Conservation (phyloP, 768 basidiomycete species). For the Suillus hirtellus region DNA sequence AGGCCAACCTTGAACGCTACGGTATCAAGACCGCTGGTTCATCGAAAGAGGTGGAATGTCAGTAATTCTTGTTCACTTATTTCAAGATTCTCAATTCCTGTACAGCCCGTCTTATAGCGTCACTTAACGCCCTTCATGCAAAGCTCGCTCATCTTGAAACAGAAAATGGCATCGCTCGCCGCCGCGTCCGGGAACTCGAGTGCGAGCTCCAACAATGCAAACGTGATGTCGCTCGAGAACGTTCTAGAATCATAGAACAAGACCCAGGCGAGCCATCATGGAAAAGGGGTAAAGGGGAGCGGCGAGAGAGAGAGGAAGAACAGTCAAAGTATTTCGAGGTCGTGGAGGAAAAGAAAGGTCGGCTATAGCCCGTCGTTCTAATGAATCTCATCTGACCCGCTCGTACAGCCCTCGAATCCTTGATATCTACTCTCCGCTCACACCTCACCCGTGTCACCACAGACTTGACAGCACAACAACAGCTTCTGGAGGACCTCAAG, state of each 20-base stretch:
- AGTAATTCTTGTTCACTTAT: conserved; percentile 14
- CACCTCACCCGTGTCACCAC: conserved; percentile 78
- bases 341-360: conserved; percentile 90
- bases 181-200: conserved; percentile 86
- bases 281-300: conserved; percentile 30
- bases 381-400: conserved; percentile 14
- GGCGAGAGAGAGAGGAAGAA: conserved; percentile 37
- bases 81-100: conserved; percentile 2
- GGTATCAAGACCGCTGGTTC: conserved; percentile 46
- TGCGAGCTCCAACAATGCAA: conserved; percentile 82
- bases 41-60: conserved; percentile 68
- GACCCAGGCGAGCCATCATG: conserved; percentile 34
- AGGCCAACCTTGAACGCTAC: conserved; percentile 51
- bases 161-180: conserved; percentile 79
- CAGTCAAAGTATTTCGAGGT: conserved; percentile 65
- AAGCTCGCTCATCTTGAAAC: conserved; percentile 74
- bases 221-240: conserved; percentile 71
- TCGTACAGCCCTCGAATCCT: conserved; percentile 70
- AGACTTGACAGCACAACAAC: conserved; percentile 77
- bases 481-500: conserved; percentile 65
- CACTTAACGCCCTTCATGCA: conserved; percentile 61
- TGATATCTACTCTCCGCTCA: conserved; percentile 69
- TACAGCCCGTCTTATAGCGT: conserved; percentile 61
- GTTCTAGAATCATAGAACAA: conserved; percentile 63
- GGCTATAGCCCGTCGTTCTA: conserved; percentile 11